phyloP scores from a whole-genome alignment of 257 asterid genomes.

The Solanum gracilifrons region DNA sequence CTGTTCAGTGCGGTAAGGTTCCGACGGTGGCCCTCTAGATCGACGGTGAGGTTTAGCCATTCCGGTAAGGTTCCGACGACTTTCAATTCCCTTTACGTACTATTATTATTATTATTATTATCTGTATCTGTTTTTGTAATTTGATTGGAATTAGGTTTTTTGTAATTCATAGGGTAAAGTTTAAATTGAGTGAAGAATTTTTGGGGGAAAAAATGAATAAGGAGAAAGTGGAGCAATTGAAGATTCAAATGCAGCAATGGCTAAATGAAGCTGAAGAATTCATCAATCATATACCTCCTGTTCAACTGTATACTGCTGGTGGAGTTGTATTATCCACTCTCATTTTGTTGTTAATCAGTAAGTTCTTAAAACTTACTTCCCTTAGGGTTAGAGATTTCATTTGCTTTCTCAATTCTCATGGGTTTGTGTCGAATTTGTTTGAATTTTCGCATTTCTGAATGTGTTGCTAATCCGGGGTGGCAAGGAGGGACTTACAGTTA shows the following conservation, averaged over 20 bases:
- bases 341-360: slow-evolving; percentile 34
- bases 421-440: background rate
- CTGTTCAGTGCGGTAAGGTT: too few species aligned
- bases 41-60: background rate
- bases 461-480: background rate
- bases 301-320: slow-evolving; percentile 38
- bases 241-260: slow-evolving; percentile 32
- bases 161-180: background rate
- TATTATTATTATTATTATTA: background rate
- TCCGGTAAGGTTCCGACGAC: background rate
- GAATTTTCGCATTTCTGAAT: background rate
- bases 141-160: background rate
- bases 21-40: background rate
- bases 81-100: background rate
- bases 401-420: background rate
- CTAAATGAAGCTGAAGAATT: slow-evolving; percentile 21
- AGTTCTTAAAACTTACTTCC: background rate
- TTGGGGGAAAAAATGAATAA: slow-evolving; percentile 17
- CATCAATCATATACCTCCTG: slow-evolving; percentile 31
- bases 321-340: slow-evolving; percentile 35
- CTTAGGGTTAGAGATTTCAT: background rate
- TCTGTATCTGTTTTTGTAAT: background rate
- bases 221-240: slow-evolving; percentile 40
- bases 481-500: background rate
- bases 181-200: background rate